Evolutionary conservation across 768 basidiomycete species (phyloP).

Genomic region (Hypsizygus marmoreus): DNA sequence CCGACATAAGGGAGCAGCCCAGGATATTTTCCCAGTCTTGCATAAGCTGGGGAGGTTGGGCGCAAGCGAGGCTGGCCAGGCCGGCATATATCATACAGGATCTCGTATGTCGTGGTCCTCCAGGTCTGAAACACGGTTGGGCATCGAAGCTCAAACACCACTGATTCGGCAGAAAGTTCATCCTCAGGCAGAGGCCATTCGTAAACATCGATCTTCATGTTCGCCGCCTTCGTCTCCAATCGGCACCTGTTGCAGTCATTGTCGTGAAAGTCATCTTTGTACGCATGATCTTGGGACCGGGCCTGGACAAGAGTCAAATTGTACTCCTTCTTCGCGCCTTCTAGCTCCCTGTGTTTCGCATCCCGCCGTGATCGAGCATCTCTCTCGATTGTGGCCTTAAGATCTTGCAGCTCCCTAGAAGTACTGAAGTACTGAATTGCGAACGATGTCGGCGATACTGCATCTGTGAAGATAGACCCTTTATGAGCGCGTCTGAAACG

Average conservation of each 20-base stretch:
- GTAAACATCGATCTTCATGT: slow-evolving; percentile 32
- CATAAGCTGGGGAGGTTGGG: background rate
- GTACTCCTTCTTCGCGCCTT: slow-evolving; percentile 20
- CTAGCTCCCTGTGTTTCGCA: slow-evolving; percentile 28
- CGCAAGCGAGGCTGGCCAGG: background rate
- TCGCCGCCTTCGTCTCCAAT: slow-evolving; percentile 10
- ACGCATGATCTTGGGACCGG: slow-evolving; percentile 5
- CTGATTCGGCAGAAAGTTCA: slow-evolving; percentile 20
- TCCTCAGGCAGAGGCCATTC: slow-evolving; percentile 49
- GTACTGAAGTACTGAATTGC: slow-evolving; percentile 33
- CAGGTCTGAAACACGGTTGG: slow-evolving; percentile 43
- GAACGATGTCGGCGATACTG: slow-evolving; percentile 23
- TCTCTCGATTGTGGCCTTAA: slow-evolving; percentile 29
- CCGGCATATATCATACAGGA: slow-evolving; percentile 38
- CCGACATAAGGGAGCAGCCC: background rate
- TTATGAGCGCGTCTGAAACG: slow-evolving; percentile 21
- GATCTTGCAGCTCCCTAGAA: slow-evolving; percentile 19
- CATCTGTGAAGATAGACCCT: slow-evolving; percentile 36
- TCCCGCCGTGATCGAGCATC: slow-evolving; percentile 20
- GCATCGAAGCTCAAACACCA: slow-evolving; percentile 44
- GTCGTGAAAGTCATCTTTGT: background rate
- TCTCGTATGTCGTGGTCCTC: slow-evolving; percentile 40
- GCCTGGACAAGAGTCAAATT: slow-evolving; percentile 13
- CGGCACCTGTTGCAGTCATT: slow-evolving; percentile 30
- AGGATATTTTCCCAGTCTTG: slow-evolving; percentile 7